Base-by-base conservation (phyloP, 306 rosid species). In the Prunus armeniaca region DNA sequence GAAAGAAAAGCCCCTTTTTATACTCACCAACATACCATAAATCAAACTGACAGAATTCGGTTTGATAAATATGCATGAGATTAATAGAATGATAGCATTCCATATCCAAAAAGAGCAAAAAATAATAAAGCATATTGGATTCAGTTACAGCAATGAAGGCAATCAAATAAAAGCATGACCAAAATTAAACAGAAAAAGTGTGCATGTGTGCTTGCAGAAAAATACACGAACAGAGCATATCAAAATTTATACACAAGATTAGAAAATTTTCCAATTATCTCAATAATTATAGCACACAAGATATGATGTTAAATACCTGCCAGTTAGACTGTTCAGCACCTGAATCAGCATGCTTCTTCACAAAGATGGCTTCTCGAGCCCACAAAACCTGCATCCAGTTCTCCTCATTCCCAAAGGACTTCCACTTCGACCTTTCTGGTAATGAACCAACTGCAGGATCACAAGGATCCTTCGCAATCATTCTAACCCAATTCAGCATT, bases 361-460 rank as follows among this genome's bases (percentile, higher is more conserved):
- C 41, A 61, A 79, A 86, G 22, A 50, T 82, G 17, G 83, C 89
- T 79, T 87, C 92, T 30, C 98, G 87, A 75, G 84, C 87, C 76
- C 76, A 65, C 86, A 95, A 79, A 71, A 84, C 86, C 82, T 81
- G 87, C 85, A 85, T 90, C 97, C 95, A 95, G 25, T 49, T 62
- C 78, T 82, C 85, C 76, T 77, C 84, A 57, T 76, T 76, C 30
- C 79, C 77, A 49, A 28, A 65, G 69, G 87, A 85, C 76, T 76
- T 91, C 93, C 97, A 90, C 78, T 85, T 88, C 7, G 88, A 52
- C 79, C 73, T 82, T 60, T 89, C 89, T 19, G 95, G 93, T 30
- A 92, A 51, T 19, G 51, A 71, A 79, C 91, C 90, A 74, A 86
- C 77, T 11, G 28, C 82, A 38, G 91, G 88, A 83, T 82, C 90